A percentile compares a stretch with the other conserved stretches of the same genome.
These are phyloP conservation scores for Chenopodium berlandieri DNA, from an alignment of 148 eudicot species.

Conservation along the genomic window DNA sequence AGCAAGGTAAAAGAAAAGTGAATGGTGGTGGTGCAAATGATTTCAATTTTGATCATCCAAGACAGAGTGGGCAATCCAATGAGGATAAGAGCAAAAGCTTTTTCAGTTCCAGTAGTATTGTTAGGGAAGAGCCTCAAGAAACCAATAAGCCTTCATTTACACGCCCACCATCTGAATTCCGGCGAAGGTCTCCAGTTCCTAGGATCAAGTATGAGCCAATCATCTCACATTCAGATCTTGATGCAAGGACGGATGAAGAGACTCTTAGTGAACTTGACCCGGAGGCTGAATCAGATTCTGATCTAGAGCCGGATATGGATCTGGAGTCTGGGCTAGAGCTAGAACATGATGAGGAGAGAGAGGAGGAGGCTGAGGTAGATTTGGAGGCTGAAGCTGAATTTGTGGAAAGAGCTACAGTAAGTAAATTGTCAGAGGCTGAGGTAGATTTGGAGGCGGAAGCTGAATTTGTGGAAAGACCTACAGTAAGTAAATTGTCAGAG, in stretches of 20 bases:
- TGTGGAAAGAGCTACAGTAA: slow-evolving; percentile 35
- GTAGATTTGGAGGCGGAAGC: slow-evolving; percentile 39
- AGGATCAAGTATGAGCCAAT: slow-evolving; percentile 43
- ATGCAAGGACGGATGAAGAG: slow-evolving; percentile 32
- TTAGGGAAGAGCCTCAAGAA: slow-evolving; percentile 44
- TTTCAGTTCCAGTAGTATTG: slow-evolving; percentile 26
- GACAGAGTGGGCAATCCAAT: slow-evolving; percentile 26
- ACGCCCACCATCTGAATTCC: slow-evolving; percentile 71
- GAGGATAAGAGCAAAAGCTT: slow-evolving; percentile 43
- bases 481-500: slow-evolving; percentile 43
- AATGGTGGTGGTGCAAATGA: slow-evolving; percentile 39
- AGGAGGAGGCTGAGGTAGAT: slow-evolving; percentile 33
- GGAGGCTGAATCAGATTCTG: slow-evolving; percentile 31
- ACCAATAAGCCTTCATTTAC: slow-evolving; percentile 36
- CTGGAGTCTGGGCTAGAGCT: slow-evolving; percentile 26
- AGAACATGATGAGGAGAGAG: slow-evolving; percentile 25
- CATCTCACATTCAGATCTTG: slow-evolving; percentile 23
- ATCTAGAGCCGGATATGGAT: slow-evolving; percentile 24
- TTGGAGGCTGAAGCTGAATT: slow-evolving; percentile 34
- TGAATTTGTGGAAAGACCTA: slow-evolving; percentile 28
- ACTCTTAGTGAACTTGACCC: slow-evolving; percentile 25
- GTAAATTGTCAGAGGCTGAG: slow-evolving; percentile 47
- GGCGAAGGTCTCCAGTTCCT: slow-evolving; percentile 75
- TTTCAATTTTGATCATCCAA: slow-evolving; percentile 43
- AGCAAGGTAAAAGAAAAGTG: slow-evolving; percentile 57